These are phyloP conservation scores for Antrodiella citrinella DNA, from an alignment of 768 basidiomycete genomes.

Conservation along the genomic window DNA sequence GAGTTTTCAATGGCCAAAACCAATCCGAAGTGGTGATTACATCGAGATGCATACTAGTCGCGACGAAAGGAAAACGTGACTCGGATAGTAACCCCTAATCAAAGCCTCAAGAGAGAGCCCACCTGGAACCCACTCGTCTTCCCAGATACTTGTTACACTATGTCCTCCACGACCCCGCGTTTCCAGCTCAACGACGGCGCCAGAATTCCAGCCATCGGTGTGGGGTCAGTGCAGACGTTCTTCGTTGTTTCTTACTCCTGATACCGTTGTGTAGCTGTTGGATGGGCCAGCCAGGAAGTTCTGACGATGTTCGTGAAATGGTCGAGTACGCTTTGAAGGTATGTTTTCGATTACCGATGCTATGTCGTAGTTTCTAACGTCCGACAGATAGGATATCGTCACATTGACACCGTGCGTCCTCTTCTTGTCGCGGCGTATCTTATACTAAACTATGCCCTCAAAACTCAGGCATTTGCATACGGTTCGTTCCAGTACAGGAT, in stretches of 20 bases:
- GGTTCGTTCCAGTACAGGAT: not conserved
- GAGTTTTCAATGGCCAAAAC: too few relatives aligned
- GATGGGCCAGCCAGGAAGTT: not conserved
- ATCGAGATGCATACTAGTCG: too few relatives aligned
- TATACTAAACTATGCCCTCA: not conserved
- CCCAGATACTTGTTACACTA: too few relatives aligned
- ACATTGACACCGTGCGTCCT: slow-evolving; percentile 7
- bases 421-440: not conserved
- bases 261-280: too few relatives aligned
- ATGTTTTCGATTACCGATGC: not conserved
- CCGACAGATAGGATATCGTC: slow-evolving; percentile 4
- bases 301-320: not conserved
- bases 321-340: not conserved
- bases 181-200: slow-evolving; percentile 8
- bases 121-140: too few relatives aligned
- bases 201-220: slow-evolving; percentile 7
- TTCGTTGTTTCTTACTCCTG: too few relatives aligned
- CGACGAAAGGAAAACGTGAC: too few relatives aligned
- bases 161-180: not conserved
- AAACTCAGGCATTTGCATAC: not conserved
- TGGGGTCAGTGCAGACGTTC: too few relatives aligned
- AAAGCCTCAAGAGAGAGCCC: too few relatives aligned
- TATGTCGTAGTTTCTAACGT: not conserved
- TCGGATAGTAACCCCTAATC: too few relatives aligned
- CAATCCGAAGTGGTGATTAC: too few relatives aligned